phyloP scores from a whole-genome alignment of 257 asterid species.

The Fraxinus anomala region DNA sequence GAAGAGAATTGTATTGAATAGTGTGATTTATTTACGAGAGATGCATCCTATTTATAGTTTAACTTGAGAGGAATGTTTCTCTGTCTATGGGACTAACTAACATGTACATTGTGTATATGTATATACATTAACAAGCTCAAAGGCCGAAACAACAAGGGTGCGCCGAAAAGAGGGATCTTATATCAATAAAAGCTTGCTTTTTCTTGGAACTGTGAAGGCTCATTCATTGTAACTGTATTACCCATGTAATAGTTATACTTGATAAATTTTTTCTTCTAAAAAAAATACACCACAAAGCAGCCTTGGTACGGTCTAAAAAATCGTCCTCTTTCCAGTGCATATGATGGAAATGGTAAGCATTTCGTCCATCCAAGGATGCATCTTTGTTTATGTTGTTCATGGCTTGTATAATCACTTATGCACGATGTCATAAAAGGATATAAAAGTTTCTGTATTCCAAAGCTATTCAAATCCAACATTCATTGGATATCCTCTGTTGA shows the following conservation, averaged over 20 bases:
- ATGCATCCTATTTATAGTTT: too few relatives aligned
- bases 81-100: too few relatives aligned
- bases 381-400: slow-evolving; percentile 7
- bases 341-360: slow-evolving; percentile 50
- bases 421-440: not conserved
- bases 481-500: not conserved
- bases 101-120: too few relatives aligned
- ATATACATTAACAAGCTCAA: too few relatives aligned
- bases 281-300: not conserved
- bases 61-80: too few relatives aligned
- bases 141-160: slow-evolving; percentile 84
- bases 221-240: slow-evolving; percentile 37
- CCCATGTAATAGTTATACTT: slow-evolving; percentile 34
- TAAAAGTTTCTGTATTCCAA: slow-evolving; percentile 1
- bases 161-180: slow-evolving; percentile 97
- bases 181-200: slow-evolving; percentile 93
- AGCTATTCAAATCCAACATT: not conserved
- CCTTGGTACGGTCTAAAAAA: not conserved
- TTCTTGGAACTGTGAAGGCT: slow-evolving; percentile 98
- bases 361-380: slow-evolving; percentile 17
- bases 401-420: slow-evolving; percentile 1
- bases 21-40: too few relatives aligned
- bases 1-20: too few relatives aligned
- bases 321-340: not conserved
- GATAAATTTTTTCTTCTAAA: slow-evolving; percentile 6